phyloP scores from a whole-genome alignment of 768 basidiomycete species.

The Russula sp. region DNA sequence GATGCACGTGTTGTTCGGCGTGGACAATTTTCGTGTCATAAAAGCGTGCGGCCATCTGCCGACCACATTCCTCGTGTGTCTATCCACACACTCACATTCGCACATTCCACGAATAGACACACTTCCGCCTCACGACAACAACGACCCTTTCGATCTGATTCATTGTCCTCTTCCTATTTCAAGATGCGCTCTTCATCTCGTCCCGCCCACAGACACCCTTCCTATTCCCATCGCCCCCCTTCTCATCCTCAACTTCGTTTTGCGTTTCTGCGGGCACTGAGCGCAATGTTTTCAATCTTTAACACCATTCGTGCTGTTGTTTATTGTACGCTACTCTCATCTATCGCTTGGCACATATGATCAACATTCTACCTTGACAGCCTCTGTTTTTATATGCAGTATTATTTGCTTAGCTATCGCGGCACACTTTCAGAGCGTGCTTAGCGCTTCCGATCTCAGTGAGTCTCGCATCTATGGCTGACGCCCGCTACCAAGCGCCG shows the following conservation, averaged over 20 bases:
- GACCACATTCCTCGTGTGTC: constrained; percentile 29
- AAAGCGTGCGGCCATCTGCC: constrained; percentile 24
- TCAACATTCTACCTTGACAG: constrained; percentile 39
- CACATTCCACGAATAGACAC: constrained; percentile 26
- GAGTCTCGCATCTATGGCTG: constrained; percentile 34
- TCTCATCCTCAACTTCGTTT: constrained; percentile 20
- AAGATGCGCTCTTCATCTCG: constrained; percentile 31
- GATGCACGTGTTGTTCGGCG: constrained; percentile 15
- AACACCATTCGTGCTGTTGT: constrained; percentile 63
- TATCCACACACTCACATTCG: constrained; percentile 16
- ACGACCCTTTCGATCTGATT: constrained; percentile 34
- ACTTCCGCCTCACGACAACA: constrained; percentile 33
- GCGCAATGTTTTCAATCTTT: constrained; percentile 68
- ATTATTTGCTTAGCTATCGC: constrained; percentile 78
- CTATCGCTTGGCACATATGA: not conserved
- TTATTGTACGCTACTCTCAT: constrained; percentile 51
- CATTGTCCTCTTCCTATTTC: constrained; percentile 38
- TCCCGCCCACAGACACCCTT: constrained; percentile 34
- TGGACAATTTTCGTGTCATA: constrained; percentile 24
- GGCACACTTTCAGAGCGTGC: constrained; percentile 67
- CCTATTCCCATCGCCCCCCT: constrained; percentile 19
- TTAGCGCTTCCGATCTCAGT: constrained; percentile 81
- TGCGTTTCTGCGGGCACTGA: constrained; percentile 23
- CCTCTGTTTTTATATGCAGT: constrained; percentile 67
- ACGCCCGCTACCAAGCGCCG: not conserved